A percentile compares a stretch with the other conserved stretches of the same genome.
These are phyloP conservation scores for Magnolia officinalis DNA, from an alignment of 164 flowering plant genomes.

Conservation along the genomic window DNA sequence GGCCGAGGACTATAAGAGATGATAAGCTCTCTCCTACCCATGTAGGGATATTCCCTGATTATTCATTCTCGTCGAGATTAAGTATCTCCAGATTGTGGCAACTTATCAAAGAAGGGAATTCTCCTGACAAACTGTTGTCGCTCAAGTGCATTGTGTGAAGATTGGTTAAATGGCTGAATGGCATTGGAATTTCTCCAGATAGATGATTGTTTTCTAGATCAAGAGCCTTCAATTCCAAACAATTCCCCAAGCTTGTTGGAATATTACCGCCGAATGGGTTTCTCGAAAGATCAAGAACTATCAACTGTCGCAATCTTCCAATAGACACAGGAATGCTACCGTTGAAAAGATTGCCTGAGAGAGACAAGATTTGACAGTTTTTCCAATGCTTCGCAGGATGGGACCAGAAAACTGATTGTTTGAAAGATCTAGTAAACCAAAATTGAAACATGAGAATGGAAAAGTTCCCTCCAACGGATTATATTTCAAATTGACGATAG, in stretches of 20 bases:
- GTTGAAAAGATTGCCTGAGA: constrained; percentile 32
- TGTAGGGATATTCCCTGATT: background rate
- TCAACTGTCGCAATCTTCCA: constrained; percentile 24
- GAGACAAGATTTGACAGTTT: constrained; percentile 29
- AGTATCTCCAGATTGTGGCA: background rate
- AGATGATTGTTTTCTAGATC: constrained; percentile 36
- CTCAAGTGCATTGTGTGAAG: constrained; percentile 38
- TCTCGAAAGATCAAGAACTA: constrained; percentile 38
- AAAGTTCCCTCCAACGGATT: background rate
- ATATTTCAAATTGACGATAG: background rate
- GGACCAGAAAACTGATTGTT: constrained; percentile 36
- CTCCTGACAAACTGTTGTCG: constrained; percentile 20
- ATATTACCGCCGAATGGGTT: constrained; percentile 38
- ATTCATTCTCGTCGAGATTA: background rate
- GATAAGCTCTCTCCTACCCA: constrained; percentile 6
- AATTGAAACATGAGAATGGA: constrained; percentile 22
- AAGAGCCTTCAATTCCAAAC: constrained; percentile 26
- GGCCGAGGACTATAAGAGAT: constrained; percentile 7
- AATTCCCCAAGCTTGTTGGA: constrained; percentile 31
- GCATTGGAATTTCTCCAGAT: constrained; percentile 32
- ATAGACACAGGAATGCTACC: constrained; percentile 42
- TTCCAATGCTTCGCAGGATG: constrained; percentile 24
- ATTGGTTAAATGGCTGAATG: constrained; percentile 28
- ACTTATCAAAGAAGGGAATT: background rate
- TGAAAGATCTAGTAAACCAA: constrained; percentile 35